Evolutionary conservation across 2,329 filamentous ascomycete genomes (phyloP), one percentile per base, ranked within the genome.

Genomic region (Alternaria gansuensis): DNA sequence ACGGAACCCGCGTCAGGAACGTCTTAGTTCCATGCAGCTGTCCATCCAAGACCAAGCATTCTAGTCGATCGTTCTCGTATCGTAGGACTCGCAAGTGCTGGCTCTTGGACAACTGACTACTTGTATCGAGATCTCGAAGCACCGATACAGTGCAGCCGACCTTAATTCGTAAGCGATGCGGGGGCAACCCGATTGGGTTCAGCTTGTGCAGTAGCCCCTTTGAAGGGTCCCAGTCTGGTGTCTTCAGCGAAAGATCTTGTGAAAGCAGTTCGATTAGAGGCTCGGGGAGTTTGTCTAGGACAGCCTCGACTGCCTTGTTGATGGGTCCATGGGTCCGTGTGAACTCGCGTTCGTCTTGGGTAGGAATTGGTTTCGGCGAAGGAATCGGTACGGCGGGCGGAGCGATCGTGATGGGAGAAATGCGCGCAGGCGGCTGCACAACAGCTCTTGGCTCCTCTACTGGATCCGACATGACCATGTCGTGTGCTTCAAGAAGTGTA

Each of bases 161-260:
- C 55, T 77, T 77, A 55, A 77, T 29, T 1, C 74, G 70, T 26
- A 77, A 60, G 11, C 75, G 68, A 59, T 77, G 75, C 5, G 70
- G 73, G 7, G 75, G 75, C 3, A 77, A 45, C 2, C 69, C 71
- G 11, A 62, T n/a, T 3, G 74, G 72, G 23, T 75, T 74, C 13
- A 77, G 51, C 54, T 71, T 75, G 55, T 77, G 65, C 0, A 77
- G 62, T 0, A 77, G 56, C 5, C 68, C 59, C 1, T 58, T 48
- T 9, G 64, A 54, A 5, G 75, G 75, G 28, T 69, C 28, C 75
- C 75, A 77, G 9, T 53, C 40, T 3, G 60, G 49, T 0, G 53
- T 14, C 31, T 62, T 60, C 10, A 61, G 60, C 3, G 72, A 68
- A 5, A 59, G 36, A 49, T 77, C 75, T n/a, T 70, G 59, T 7